Conservation (phyloP, 2,329 filamentous ascomycete genomes). For the Aotearoamyces nothofagi region DNA sequence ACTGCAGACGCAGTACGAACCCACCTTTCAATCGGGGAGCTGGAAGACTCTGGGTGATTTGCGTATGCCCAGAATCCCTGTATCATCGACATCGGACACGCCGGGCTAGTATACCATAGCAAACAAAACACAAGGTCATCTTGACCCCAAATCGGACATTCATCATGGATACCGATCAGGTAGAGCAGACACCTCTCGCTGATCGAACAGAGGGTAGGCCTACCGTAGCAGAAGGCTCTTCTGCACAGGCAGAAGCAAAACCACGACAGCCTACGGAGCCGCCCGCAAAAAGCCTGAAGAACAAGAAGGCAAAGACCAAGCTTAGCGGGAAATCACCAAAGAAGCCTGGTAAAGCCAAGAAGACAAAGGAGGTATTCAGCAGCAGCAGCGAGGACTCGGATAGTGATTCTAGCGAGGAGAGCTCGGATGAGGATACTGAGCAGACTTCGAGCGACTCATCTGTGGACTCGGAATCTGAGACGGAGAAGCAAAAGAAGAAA, state of each 20-base stretch:
- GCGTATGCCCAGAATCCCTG: too few relatives aligned
- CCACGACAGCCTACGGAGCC: neutral
- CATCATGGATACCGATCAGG: constrained; percentile 2
- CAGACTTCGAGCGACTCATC: constrained; percentile 1
- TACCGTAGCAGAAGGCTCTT: neutral
- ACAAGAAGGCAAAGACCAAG: neutral
- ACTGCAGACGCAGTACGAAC: too few relatives aligned
- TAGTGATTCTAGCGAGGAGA: constrained; percentile 1
- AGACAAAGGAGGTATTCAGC: neutral
- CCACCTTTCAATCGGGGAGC: too few relatives aligned
- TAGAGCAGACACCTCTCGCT: neutral
- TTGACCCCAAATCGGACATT: too few relatives aligned
- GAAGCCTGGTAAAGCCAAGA: constrained; percentile 1
- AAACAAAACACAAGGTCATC: too few relatives aligned
- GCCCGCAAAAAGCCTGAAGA: neutral
- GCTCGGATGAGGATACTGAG: constrained; percentile 1
- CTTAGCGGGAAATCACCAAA: neutral
- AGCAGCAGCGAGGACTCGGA: constrained; percentile 1
- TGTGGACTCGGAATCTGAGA: neutral
- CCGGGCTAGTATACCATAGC: too few relatives aligned
- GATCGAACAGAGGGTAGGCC: neutral
- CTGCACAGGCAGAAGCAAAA: constrained; percentile 1
- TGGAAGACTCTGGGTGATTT: too few relatives aligned
- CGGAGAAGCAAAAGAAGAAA: constrained; percentile 2
- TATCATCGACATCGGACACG: too few relatives aligned